Evolutionary conservation across 2,329 filamentous ascomycete species (phyloP).

Genomic region (Beauveria australis): DNA sequence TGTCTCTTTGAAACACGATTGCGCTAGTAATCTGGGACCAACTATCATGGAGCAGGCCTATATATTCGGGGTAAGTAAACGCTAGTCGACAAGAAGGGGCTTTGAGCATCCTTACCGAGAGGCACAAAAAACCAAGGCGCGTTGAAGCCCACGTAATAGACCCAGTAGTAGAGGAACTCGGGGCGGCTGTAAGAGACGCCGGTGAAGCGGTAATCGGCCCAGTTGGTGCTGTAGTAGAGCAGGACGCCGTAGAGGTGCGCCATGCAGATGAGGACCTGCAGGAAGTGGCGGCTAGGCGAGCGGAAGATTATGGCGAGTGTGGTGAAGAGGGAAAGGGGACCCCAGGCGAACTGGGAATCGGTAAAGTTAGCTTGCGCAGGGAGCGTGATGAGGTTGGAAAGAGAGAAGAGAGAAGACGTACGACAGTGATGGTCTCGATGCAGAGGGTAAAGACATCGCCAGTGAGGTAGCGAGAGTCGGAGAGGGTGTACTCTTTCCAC

Average conservation of each 20-base stretch:
- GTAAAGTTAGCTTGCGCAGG: background rate
- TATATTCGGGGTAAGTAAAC: background rate
- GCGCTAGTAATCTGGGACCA: slow-evolving; percentile 20
- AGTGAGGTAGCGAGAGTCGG: slow-evolving; percentile 79
- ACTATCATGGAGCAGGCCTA: slow-evolving; percentile 26
- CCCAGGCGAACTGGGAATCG: slow-evolving; percentile 41
- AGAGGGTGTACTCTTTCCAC: slow-evolving; percentile 88
- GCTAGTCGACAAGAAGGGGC: too few relatives aligned
- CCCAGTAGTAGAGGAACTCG: slow-evolving; percentile 54
- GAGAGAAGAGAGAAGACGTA: slow-evolving; percentile 32
- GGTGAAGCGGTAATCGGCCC: slow-evolving; percentile 36
- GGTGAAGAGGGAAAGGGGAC: slow-evolving; percentile 47
- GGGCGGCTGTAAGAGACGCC: slow-evolving; percentile 47
- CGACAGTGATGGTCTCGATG: slow-evolving; percentile 74
- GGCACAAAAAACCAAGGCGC: slow-evolving; percentile 52
- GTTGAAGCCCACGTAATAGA: slow-evolving; percentile 56
- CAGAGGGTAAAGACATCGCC: slow-evolving; percentile 79
- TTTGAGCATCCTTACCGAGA: slow-evolving; percentile 32
- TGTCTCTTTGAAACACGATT: slow-evolving; percentile 14
- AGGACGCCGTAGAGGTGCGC: slow-evolving; percentile 54
- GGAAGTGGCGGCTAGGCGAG: slow-evolving; percentile 38
- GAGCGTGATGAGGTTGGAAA: background rate
- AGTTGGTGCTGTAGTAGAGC: slow-evolving; percentile 53
- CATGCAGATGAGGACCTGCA: slow-evolving; percentile 43
- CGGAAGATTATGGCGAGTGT: slow-evolving; percentile 36